Conservation (phyloP, 805 yeast genomes). For the Metschnikowia aberdeeniae region DNA sequence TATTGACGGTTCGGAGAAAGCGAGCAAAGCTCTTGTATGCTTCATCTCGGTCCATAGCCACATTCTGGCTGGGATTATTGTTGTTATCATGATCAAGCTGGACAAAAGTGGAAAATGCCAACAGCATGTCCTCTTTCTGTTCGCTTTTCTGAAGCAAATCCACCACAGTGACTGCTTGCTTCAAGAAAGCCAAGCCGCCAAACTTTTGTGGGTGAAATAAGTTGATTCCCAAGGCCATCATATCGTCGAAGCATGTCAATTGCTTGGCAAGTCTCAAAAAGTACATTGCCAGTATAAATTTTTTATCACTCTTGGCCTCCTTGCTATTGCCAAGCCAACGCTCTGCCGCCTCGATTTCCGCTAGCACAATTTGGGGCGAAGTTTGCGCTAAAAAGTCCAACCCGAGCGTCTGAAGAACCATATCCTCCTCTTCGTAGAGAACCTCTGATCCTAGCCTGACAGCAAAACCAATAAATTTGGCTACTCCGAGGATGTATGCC, state of each 20-base stretch:
- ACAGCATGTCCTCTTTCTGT: not conserved
- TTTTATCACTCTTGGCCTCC: slow-evolving; percentile 9
- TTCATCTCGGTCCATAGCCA: slow-evolving; percentile 18
- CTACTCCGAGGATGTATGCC: slow-evolving; percentile 48
- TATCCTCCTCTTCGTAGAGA: slow-evolving; percentile 71
- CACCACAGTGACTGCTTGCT: not conserved
- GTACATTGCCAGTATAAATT: slow-evolving; percentile 11
- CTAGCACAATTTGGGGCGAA: slow-evolving; percentile 19
- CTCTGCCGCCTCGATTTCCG: slow-evolving; percentile 32
- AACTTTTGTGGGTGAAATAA: slow-evolving; percentile 3
- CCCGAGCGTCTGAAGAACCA: slow-evolving; percentile 61
- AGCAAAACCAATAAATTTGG: slow-evolving; percentile 49
- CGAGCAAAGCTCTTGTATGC: slow-evolving; percentile 20
- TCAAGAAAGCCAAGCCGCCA: not conserved
- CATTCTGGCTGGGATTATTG: slow-evolving; percentile 35
- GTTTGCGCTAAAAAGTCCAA: slow-evolving; percentile 30
- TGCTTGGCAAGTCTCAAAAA: slow-evolving; percentile 27
- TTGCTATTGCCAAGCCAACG: slow-evolving; percentile 25
- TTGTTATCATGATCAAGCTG: slow-evolving; percentile 35
- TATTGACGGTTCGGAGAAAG: slow-evolving; percentile 20
- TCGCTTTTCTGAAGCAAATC: slow-evolving; percentile 1
- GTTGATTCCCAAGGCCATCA: slow-evolving; percentile 5
- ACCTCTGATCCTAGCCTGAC: slow-evolving; percentile 52
- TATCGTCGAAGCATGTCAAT: slow-evolving; percentile 19
- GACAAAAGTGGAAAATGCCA: slow-evolving; percentile 31